Evolutionary conservation across 495 filamentous ascomycete genomes (phyloP).

Genomic region (Podospora australis): DNA sequence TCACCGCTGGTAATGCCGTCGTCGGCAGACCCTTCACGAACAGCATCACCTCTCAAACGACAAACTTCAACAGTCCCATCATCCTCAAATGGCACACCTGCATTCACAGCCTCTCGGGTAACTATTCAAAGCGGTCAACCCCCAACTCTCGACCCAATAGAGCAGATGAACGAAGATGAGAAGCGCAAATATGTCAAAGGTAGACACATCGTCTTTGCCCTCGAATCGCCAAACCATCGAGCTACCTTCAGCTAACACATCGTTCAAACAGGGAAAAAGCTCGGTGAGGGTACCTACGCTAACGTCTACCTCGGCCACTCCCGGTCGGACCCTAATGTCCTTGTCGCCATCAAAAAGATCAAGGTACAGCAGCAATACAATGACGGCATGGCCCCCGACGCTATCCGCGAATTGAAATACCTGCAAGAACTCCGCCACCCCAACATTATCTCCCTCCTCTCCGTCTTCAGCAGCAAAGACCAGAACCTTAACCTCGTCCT

Average conservation of each 20-base stretch:
- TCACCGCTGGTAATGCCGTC: slow-evolving; percentile 9
- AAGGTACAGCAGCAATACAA: slow-evolving; percentile 77
- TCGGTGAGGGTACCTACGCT: slow-evolving; percentile 96
- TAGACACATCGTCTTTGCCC: slow-evolving; percentile 28
- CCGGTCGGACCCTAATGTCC: slow-evolving; percentile 54
- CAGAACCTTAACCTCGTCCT: slow-evolving; percentile 88
- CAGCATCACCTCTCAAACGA: slow-evolving; percentile 19
- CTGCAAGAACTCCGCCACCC: slow-evolving; percentile 49
- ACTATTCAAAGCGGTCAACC: not conserved
- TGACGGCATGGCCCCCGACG: slow-evolving; percentile 88
- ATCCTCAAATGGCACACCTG: slow-evolving; percentile 14
- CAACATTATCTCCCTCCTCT: slow-evolving; percentile 85
- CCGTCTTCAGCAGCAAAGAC: slow-evolving; percentile 89
- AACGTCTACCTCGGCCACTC: slow-evolving; percentile 86
- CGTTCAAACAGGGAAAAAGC: no score
- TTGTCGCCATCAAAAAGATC: slow-evolving; percentile 97
- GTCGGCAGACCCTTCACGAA: slow-evolving; percentile 6
- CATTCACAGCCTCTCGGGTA: slow-evolving; percentile 17
- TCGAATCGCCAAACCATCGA: slow-evolving; percentile 1
- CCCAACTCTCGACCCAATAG: slow-evolving; percentile 55
- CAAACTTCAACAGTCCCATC: slow-evolving; percentile 17
- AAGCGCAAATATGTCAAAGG: slow-evolving; percentile 87
- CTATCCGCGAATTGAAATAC: slow-evolving; percentile 89
- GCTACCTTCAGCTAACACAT: no score
- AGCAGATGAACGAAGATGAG: slow-evolving; percentile 83